Evolutionary conservation across 768 basidiomycete species (phyloP).

Genomic region (Dendrothele bispora): DNA sequence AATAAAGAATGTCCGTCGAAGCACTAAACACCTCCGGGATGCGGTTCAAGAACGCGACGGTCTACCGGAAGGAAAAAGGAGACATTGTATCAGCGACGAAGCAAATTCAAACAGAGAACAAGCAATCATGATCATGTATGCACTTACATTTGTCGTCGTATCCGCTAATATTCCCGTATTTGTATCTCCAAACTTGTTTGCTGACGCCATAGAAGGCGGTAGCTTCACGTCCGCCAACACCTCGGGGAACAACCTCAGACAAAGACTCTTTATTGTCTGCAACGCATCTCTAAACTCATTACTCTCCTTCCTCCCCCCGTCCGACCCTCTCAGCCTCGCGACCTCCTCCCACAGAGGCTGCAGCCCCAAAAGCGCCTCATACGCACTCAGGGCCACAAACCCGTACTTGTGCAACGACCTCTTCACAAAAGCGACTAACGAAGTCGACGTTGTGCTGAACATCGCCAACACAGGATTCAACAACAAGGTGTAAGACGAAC

Average conservation of each 20-base stretch:
- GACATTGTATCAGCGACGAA: not conserved
- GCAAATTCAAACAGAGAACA: constrained; percentile 43
- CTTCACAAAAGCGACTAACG: constrained; percentile 67
- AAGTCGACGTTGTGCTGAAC: constrained; percentile 64
- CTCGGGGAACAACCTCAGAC: constrained; percentile 82
- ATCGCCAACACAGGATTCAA: constrained; percentile 64
- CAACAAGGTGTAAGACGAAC: constrained; percentile 60
- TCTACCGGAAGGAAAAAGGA: constrained; percentile 37
- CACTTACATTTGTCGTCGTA: constrained; percentile 2
- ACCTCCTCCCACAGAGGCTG: constrained; percentile 71
- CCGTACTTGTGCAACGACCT: constrained; percentile 75
- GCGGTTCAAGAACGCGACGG: constrained; percentile 65
- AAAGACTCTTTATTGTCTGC: constrained; percentile 62
- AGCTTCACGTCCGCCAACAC: constrained; percentile 78
- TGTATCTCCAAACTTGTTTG: constrained; percentile 51
- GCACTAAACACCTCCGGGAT: constrained; percentile 71
- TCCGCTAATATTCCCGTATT: constrained; percentile 53
- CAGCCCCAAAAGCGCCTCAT: constrained; percentile 53
- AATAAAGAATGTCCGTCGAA: constrained; percentile 61
- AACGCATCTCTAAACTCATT: constrained; percentile 77
- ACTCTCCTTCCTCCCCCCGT: constrained; percentile 35
- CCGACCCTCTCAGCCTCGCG: constrained; percentile 49
- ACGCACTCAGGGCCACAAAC: constrained; percentile 76
- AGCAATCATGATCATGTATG: constrained; percentile 46
- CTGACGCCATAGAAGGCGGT: constrained; percentile 43